These are phyloP conservation scores for Fusarium vanettenii DNA, from an alignment of 2,329 filamentous ascomycete species.

Conservation along the genomic window DNA sequence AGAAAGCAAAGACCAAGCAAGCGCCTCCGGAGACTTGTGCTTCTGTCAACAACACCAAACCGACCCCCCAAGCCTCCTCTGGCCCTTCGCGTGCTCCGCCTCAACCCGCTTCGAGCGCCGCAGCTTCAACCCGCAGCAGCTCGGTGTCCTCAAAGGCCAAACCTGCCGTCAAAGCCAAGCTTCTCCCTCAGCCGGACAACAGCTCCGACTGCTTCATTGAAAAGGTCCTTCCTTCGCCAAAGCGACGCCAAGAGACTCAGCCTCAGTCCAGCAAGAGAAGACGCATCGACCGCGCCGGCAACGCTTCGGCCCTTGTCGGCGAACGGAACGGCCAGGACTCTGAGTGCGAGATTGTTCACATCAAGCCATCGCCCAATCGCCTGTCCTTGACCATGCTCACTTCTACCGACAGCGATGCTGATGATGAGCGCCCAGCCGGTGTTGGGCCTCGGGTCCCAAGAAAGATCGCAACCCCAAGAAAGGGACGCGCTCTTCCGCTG, in stretches of 20 bases:
- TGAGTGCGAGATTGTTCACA: slow-evolving; percentile 14
- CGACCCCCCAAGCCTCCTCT: background rate
- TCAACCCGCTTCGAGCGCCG: background rate
- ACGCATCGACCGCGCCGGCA: background rate
- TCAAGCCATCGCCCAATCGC: slow-evolving; percentile 6
- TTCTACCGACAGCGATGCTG: slow-evolving; percentile 2
- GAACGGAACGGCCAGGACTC: background rate
- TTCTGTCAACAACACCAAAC: background rate
- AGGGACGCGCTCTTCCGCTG: background rate
- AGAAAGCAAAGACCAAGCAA: slow-evolving; percentile 10
- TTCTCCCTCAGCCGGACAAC: background rate
- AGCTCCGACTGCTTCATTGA: slow-evolving; percentile 35
- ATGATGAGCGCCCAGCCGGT: slow-evolving; percentile 2
- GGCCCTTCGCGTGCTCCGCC: background rate
- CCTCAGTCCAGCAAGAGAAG: slow-evolving; percentile 25
- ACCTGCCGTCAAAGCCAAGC: background rate
- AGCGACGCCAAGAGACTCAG: slow-evolving; percentile 1
- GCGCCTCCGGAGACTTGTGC: background rate
- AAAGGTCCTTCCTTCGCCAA: slow-evolving; percentile 23
- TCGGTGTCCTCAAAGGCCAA: background rate
- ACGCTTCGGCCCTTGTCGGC: background rate
- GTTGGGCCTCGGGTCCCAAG: background rate
- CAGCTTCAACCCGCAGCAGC: background rate
- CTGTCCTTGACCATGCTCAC: background rate
- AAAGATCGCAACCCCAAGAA: slow-evolving; percentile 2